A percentile compares a stretch with the other conserved stretches of the same genome.
Evolutionary conservation across 257 asterid species (phyloP).

Genomic region (Knoxia roxburghii): DNA sequence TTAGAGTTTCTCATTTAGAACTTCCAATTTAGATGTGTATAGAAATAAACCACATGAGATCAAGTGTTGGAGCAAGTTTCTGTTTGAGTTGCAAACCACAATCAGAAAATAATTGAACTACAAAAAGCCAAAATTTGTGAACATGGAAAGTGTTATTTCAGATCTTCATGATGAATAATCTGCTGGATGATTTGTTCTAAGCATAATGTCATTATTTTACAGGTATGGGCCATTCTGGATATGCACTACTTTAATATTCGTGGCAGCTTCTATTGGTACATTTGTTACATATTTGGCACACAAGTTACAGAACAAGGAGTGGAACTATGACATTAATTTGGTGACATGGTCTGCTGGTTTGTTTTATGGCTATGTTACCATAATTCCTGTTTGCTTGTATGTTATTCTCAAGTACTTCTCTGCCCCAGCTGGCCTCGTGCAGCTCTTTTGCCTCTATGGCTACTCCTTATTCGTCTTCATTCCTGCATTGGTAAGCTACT

Average conservation of each 20-base stretch:
- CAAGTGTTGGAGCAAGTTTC: neutral
- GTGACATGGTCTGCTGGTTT: constrained; percentile 96
- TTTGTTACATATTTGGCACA: constrained; percentile 84
- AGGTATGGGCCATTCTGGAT: constrained; percentile 99
- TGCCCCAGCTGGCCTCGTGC: constrained; percentile 84
- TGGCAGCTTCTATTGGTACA: constrained; percentile 95
- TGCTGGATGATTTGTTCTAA: neutral
- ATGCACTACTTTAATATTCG: constrained; percentile 92
- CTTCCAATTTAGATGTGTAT: neutral
- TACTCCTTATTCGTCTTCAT: constrained; percentile 90
- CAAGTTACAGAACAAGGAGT: constrained; percentile 74
- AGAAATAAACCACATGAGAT: neutral
- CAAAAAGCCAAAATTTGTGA: no score
- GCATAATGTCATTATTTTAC: constrained; percentile 11
- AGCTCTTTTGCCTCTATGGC: constrained; percentile 90
- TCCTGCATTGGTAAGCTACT: constrained; percentile 87
- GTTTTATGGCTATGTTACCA: constrained; percentile 82
- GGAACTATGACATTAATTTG: constrained; percentile 81
- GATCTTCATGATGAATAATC: neutral
- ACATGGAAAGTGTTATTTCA: no score
- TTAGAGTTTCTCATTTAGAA: neutral
- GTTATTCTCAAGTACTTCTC: constrained; percentile 92
- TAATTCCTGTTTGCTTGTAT: constrained; percentile 78
- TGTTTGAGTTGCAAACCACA: neutral
- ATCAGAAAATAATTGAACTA: no score